Percentiles rank a stretch among this genome's conserved stretches.
phyloP scores from a whole-genome alignment of 1,139 yeast species.

The Candida buenavistaensis region DNA sequence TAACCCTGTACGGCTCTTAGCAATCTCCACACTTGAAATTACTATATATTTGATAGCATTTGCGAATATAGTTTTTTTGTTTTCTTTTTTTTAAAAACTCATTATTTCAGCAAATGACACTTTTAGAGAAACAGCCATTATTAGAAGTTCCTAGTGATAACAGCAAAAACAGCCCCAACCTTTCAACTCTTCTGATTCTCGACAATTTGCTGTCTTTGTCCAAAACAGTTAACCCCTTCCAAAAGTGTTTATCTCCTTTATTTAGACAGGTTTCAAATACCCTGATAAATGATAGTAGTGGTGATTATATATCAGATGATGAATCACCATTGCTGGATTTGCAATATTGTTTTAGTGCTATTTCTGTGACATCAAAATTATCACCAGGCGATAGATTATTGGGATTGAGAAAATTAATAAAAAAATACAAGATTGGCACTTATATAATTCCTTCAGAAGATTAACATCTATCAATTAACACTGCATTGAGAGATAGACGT shows the following conservation, averaged over 20 bases:
- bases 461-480: slow-evolving; percentile 57
- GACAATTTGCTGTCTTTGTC: slow-evolving; percentile 24
- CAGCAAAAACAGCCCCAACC: slow-evolving; percentile 16
- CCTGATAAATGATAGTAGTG: slow-evolving; percentile 11
- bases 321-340: slow-evolving; percentile 26
- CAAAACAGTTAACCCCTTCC: slow-evolving; percentile 13
- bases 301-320: slow-evolving; percentile 20
- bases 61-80: too few species aligned
- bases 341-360: slow-evolving; percentile 20
- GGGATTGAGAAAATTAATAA: slow-evolving; percentile 42
- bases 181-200: slow-evolving; percentile 26
- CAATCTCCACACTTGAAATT: too few species aligned
- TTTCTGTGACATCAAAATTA: slow-evolving; percentile 12
- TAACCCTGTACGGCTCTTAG: too few species aligned
- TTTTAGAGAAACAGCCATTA: slow-evolving; percentile 26
- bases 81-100: too few species aligned
- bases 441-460: slow-evolving; percentile 61
- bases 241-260: slow-evolving; percentile 20
- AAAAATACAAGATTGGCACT: slow-evolving; percentile 41
- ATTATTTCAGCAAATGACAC: slow-evolving; percentile 4
- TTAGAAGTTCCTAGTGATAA: slow-evolving; percentile 14
- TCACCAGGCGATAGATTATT: slow-evolving; percentile 25
- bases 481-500: slow-evolving; percentile 51
- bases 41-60: too few species aligned
- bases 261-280: slow-evolving; percentile 7